phyloP scores from a whole-genome alignment of 2,329 filamentous ascomycete genomes.

The Pyrenophora tritici-repentis region DNA sequence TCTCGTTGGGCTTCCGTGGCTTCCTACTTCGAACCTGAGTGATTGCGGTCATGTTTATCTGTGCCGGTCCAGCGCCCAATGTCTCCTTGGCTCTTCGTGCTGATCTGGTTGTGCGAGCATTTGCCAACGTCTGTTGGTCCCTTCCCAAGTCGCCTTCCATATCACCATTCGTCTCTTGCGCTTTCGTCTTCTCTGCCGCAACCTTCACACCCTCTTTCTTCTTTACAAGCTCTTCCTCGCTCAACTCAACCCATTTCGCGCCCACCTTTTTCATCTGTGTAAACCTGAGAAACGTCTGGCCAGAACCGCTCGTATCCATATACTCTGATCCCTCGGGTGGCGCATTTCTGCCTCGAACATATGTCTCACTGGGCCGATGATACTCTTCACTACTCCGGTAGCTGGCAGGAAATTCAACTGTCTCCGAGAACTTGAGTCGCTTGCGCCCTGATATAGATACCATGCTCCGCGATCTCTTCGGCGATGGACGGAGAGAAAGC shows the following conservation, averaged over 20 bases:
- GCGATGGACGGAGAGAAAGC: conserved; percentile 8
- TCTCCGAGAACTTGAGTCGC: conserved; percentile 25
- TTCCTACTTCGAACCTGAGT: background rate
- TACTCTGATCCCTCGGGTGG: conserved; percentile 29
- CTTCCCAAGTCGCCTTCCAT: background rate
- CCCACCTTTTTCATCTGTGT: conserved; percentile 30
- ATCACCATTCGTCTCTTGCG: background rate
- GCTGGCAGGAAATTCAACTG: conserved; percentile 24
- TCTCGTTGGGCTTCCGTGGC: background rate
- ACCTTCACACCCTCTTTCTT: conserved; percentile 1
- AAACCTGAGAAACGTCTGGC: conserved; percentile 28
- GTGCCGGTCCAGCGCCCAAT: background rate
- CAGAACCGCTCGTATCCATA: conserved; percentile 36
- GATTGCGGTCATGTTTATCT: background rate
- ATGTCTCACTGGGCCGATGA: conserved; percentile 23
- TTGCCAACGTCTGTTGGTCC: background rate
- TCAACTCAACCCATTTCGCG: conserved; percentile 28
- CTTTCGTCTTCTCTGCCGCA: background rate
- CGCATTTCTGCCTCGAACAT: conserved; percentile 35
- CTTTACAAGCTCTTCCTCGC: conserved; percentile 20
- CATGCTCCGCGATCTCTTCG: conserved; percentile 11
- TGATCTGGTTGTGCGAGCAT: conserved; percentile 13
- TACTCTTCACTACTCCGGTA: conserved; percentile 23
- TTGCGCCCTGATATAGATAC: conserved; percentile 17
- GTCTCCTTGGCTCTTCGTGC: conserved; percentile 9